Conservation (phyloP, 139 green algal species). For the Coelastrella sp. region DNA sequence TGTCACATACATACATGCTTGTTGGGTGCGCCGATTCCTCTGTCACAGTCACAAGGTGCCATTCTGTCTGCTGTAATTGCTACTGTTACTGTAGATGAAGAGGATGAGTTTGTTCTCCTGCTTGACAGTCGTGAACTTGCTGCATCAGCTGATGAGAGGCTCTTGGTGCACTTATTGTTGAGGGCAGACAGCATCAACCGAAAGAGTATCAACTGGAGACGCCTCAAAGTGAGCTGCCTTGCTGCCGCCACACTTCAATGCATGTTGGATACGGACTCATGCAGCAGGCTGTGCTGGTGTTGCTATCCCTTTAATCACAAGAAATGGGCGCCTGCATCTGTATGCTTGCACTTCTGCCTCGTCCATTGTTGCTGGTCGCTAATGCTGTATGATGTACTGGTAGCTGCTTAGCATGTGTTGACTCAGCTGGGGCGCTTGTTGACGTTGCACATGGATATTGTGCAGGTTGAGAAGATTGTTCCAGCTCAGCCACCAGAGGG, state of each 20-base stretch:
- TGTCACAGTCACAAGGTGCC: too few species aligned
- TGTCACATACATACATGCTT: too few species aligned
- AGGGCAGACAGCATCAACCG: slow-evolving; percentile 49
- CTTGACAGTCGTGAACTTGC: slow-evolving; percentile 57
- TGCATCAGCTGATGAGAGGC: slow-evolving; percentile 45
- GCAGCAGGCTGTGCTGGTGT: too few species aligned
- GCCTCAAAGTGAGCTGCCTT: slow-evolving; percentile 12
- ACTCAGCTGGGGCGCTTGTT: too few species aligned
- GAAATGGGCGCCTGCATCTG: too few species aligned
- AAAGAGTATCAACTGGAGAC: slow-evolving; percentile 6
- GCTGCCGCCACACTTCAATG: neutral
- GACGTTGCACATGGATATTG: too few species aligned
- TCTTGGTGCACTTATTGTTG: slow-evolving; percentile 66
- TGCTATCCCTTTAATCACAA: neutral
- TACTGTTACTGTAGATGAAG: slow-evolving; percentile 30
- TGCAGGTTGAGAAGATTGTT: slow-evolving; percentile 54
- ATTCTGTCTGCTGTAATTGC: neutral
- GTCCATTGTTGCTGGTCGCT: too few species aligned
- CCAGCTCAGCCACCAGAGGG: slow-evolving; percentile 52
- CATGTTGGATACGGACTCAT: too few species aligned
- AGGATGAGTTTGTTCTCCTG: slow-evolving; percentile 42
- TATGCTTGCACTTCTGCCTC: too few species aligned
- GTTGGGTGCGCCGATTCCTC: too few species aligned
- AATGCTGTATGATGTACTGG: too few species aligned
- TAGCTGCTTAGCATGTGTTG: too few species aligned